A percentile compares a stretch with the other conserved stretches of the same genome.
Evolutionary conservation across 129 eudicot species (phyloP).

Genomic region (Ambrosia trifida): DNA sequence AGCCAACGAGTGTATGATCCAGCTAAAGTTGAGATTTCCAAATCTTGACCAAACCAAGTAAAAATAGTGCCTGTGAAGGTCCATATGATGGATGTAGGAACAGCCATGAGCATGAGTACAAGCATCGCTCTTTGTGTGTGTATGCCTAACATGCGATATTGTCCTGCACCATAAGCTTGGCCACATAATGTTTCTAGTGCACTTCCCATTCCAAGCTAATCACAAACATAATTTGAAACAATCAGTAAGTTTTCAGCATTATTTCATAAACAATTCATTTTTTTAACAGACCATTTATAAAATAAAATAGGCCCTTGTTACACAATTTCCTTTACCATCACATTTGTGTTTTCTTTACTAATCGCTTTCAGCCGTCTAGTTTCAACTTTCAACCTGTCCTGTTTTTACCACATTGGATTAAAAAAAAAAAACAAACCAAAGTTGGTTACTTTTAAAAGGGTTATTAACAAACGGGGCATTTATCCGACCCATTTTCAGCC

Average conservation of each 20-base stretch:
- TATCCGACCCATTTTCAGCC: no score
- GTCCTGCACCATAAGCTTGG: conserved; percentile 51
- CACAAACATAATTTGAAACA: conserved; percentile 5
- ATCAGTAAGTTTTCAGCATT: neutral
- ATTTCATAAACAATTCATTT: neutral
- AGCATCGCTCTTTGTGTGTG: conserved; percentile 46
- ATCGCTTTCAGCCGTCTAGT: no score
- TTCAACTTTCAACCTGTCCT: no score
- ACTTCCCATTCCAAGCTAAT: conserved; percentile 51
- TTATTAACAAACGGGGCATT: no score
- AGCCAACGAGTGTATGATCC: conserved; percentile 30
- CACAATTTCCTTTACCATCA: no score
- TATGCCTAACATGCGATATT: conserved; percentile 44
- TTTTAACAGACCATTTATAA: neutral
- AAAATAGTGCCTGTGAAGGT: conserved; percentile 26
- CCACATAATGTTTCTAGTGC: conserved; percentile 63
- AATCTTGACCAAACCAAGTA: conserved; percentile 32
- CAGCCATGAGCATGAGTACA: conserved; percentile 32
- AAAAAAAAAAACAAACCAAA: no score
- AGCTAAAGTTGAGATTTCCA: conserved; percentile 29
- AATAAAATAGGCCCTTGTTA: no score
- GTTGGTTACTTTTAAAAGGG: no score
- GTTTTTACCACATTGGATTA: no score
- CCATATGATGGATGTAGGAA: conserved; percentile 46
- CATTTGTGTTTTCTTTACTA: no score